phyloP scores from a whole-genome alignment of 2,329 filamentous ascomycete genomes.

The Fusarium tricinctum region DNA sequence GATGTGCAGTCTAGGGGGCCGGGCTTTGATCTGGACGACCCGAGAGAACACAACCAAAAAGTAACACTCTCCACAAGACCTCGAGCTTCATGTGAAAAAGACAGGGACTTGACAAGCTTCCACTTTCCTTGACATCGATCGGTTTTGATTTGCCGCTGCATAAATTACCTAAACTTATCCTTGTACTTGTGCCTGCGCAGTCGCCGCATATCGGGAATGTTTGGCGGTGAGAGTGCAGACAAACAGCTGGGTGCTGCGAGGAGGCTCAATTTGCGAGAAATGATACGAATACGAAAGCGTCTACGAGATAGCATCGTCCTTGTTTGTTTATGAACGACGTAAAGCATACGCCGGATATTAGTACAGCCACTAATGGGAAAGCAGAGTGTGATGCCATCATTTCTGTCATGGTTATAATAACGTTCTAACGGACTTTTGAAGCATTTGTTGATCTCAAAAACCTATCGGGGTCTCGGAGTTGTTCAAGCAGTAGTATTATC shows the following conservation, averaged over 20 bases:
- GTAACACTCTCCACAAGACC: slow-evolving; percentile 23
- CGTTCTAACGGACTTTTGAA: neutral
- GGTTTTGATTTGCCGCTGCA: slow-evolving; percentile 16
- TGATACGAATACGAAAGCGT: slow-evolving; percentile 54
- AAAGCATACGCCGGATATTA: slow-evolving; percentile 1
- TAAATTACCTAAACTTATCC: slow-evolving; percentile 8
- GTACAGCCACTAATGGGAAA: neutral
- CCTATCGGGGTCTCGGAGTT: neutral
- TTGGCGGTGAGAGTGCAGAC: slow-evolving; percentile 44
- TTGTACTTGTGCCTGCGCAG: slow-evolving; percentile 1
- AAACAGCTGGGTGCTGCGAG: slow-evolving; percentile 19
- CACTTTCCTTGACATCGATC: neutral
- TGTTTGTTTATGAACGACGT: neutral
- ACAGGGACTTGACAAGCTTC: slow-evolving; percentile 12
- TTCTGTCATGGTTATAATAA: neutral
- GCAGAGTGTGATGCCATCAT: neutral
- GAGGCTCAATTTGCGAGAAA: slow-evolving; percentile 36
- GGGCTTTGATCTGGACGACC: slow-evolving; percentile 29
- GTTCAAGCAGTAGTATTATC: neutral
- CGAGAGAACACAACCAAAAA: slow-evolving; percentile 17
- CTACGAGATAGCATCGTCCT: slow-evolving; percentile 31
- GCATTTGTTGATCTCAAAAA: neutral
- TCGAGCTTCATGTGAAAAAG: slow-evolving; percentile 23
- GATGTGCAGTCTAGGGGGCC: slow-evolving; percentile 20
- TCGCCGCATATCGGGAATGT: slow-evolving; percentile 17